Evolutionary conservation across 1,284 basidiomycete species (phyloP).

Genomic region (Moesziomyces sp.): DNA sequence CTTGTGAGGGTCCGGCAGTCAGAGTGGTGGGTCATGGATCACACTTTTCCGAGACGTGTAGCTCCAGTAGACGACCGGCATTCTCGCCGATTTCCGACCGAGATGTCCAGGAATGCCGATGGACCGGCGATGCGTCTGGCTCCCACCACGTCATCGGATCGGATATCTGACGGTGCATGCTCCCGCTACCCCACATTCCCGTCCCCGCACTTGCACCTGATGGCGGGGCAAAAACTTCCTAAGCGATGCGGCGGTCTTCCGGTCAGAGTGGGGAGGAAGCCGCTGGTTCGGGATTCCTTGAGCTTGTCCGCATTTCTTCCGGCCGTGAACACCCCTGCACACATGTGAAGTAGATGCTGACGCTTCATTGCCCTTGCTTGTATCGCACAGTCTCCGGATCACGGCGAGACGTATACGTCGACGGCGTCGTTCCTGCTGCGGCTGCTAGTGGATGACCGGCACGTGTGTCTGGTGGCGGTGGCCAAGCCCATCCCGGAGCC

Average conservation of each 20-base stretch:
- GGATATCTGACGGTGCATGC: background rate
- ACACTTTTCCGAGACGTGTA: background rate
- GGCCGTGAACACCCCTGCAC: background rate
- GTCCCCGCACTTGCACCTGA: background rate
- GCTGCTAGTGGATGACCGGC: slow-evolving; percentile 60
- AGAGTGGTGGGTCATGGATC: background rate
- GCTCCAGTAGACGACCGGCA: background rate
- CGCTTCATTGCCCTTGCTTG: background rate
- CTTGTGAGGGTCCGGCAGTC: too few species aligned
- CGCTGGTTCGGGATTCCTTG: slow-evolving; percentile 6
- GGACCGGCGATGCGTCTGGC: background rate
- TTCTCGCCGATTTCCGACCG: background rate
- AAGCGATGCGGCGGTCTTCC: background rate
- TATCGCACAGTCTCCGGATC: slow-evolving; percentile 38
- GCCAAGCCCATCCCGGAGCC: slow-evolving; percentile 58
- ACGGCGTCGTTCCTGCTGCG: slow-evolving; percentile 59
- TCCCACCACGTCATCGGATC: background rate
- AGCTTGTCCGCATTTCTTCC: background rate
- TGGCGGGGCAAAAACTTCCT: too few species aligned
- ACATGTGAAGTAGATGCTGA: background rate
- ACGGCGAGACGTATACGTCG: slow-evolving; percentile 57
- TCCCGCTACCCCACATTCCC: background rate
- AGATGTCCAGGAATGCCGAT: background rate
- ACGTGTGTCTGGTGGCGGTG: slow-evolving; percentile 62
- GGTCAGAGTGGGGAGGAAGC: background rate